These are phyloP conservation scores for Pseudonectria foliicola DNA, from an alignment of 2,329 filamentous ascomycete genomes.

Conservation along the genomic window DNA sequence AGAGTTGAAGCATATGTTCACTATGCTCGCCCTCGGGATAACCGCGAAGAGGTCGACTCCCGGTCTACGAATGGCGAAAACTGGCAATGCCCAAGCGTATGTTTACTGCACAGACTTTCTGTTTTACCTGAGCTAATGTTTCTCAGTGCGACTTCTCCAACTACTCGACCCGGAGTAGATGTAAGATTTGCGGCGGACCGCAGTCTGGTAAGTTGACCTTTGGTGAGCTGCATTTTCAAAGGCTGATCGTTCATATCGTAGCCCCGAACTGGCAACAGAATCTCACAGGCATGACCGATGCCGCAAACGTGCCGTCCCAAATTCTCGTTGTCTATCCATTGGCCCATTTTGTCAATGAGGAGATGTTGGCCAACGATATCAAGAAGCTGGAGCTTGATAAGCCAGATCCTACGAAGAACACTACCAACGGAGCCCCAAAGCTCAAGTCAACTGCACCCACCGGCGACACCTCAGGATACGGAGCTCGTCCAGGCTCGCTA, in stretches of 20 bases:
- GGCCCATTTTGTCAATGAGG: conserved; percentile 63
- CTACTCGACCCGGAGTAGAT: conserved; percentile 29
- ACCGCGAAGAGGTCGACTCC: conserved; percentile 22
- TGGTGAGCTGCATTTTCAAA: background rate
- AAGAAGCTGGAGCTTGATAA: conserved; percentile 64
- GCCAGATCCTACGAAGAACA: conserved; percentile 38
- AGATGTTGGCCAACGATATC: conserved; percentile 64
- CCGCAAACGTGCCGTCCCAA: conserved; percentile 56
- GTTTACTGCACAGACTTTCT: conserved; percentile 2
- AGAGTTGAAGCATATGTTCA: conserved; percentile 32
- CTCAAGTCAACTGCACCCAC: conserved; percentile 53
- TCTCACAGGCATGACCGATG: conserved; percentile 42
- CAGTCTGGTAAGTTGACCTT: conserved; percentile 21
- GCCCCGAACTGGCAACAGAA: conserved; percentile 26
- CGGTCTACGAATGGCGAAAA: conserved; percentile 16
- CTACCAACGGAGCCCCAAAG: conserved; percentile 41
- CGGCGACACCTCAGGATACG: conserved; percentile 51
- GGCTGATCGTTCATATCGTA: conserved; percentile 2
- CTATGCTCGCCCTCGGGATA: conserved; percentile 33
- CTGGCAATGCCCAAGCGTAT: conserved; percentile 30
- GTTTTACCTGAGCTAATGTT: conserved; percentile 10
- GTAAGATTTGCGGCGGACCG: conserved; percentile 31
- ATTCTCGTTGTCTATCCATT: conserved; percentile 70
- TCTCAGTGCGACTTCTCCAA: conserved; percentile 34
- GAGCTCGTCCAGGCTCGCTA: conserved; percentile 67